Evolutionary conservation across 306 rosid species (phyloP).

Genomic region (Dalbergia oliveri): DNA sequence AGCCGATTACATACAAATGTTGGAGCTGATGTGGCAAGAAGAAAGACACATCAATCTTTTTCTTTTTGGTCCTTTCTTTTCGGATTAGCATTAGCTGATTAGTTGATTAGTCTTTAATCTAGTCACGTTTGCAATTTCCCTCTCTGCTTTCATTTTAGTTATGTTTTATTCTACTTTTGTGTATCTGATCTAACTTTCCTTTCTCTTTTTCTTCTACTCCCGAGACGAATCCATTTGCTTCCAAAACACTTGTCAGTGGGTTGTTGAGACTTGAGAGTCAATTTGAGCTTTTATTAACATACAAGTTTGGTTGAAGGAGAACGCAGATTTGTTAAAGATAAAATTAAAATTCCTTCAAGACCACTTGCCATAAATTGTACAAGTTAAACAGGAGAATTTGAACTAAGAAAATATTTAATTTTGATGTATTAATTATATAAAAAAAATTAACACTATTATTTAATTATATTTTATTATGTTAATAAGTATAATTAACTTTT

Average conservation of each 20-base stretch:
- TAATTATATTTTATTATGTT: no score
- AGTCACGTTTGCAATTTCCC: background rate
- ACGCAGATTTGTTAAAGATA: background rate
- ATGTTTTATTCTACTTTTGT: background rate
- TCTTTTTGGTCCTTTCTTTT: background rate
- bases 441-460: no score
- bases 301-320: background rate
- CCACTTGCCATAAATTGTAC: no score
- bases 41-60: slow-evolving; percentile 16
- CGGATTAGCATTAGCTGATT: background rate
- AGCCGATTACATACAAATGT: background rate
- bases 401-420: no score
- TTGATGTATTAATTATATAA: no score
- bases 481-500: no score
- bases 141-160: background rate
- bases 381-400: no score
- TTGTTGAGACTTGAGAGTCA: slow-evolving; percentile 26
- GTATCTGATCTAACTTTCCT: background rate
- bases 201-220: background rate
- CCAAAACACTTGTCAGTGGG: background rate
- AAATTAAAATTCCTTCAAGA: no score
- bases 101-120: background rate
- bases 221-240: background rate
- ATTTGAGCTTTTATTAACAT: background rate
- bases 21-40: slow-evolving; percentile 44